Conservation (phyloP, 495 filamentous ascomycete genomes). For the Aspergillus egyptiacus region DNA sequence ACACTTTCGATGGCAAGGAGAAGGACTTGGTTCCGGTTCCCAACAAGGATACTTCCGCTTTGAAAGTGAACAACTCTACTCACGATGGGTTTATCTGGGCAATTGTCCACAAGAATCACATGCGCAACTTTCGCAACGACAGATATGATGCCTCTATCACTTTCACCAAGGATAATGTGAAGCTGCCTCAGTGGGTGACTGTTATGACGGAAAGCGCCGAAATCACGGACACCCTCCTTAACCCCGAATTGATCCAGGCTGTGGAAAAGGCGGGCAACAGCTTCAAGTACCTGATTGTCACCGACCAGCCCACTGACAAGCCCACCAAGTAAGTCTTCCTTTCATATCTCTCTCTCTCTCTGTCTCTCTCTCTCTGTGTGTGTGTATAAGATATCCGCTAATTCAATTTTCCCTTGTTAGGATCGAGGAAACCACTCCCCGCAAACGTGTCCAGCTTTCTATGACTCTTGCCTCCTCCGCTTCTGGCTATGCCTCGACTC, state of each 20-base stretch:
- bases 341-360: slow-evolving; percentile 15
- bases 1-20: slow-evolving; percentile 91
- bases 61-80: slow-evolving; percentile 60
- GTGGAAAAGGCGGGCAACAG: slow-evolving; percentile 72
- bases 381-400: too few species aligned
- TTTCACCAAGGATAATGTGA: slow-evolving; percentile 80
- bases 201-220: slow-evolving; percentile 97
- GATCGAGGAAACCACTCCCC: slow-evolving; percentile 75
- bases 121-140: slow-evolving; percentile 84
- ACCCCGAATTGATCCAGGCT: slow-evolving; percentile 75
- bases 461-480: slow-evolving; percentile 59
- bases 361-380: too few species aligned
- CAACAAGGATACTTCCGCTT: slow-evolving; percentile 36
- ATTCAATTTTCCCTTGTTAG: slow-evolving; percentile 35
- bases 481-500: slow-evolving; percentile 55
- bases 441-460: slow-evolving; percentile 79
- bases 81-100: slow-evolving; percentile 95
- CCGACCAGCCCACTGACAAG: slow-evolving; percentile 86
- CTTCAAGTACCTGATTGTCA: slow-evolving; percentile 83
- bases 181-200: slow-evolving; percentile 86
- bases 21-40: slow-evolving; percentile 62
- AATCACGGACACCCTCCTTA: slow-evolving; percentile 82
- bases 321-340: slow-evolving; percentile 64
- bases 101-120: slow-evolving; percentile 87
- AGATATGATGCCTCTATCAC: slow-evolving; percentile 93